These are phyloP conservation scores for Lablab purpureus DNA, from an alignment of 306 rosid genomes.

Conservation along the genomic window DNA sequence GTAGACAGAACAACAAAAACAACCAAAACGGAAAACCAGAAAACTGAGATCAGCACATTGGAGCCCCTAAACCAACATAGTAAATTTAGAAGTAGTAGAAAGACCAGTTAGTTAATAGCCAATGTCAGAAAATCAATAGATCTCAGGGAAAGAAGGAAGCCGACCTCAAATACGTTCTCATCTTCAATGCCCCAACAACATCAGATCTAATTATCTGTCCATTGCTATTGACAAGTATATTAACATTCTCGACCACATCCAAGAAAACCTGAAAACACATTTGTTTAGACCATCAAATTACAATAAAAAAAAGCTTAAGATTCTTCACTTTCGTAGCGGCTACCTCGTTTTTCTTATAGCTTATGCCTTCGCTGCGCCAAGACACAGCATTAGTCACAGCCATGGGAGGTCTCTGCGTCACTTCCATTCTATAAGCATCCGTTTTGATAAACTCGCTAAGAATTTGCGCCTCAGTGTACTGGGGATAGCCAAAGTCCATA, in stretches of 20 bases:
- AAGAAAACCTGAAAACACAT: constrained; percentile 74
- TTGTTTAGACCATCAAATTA: constrained; percentile 34
- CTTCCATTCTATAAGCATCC: constrained; percentile 97
- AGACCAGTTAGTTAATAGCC: constrained; percentile 29
- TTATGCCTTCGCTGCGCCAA: constrained; percentile 97
- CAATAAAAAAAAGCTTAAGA: neutral
- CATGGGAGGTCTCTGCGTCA: constrained; percentile 98
- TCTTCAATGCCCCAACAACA: constrained; percentile 93
- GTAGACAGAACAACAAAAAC: constrained; percentile 5
- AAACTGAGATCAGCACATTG: neutral
- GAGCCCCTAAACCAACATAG: neutral
- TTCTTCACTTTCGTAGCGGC: constrained; percentile 15
- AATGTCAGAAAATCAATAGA: constrained; percentile 35
- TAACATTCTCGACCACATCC: constrained; percentile 99
- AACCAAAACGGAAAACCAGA: constrained; percentile 11
- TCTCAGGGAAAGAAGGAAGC: constrained; percentile 31
- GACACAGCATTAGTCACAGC: constrained; percentile 98
- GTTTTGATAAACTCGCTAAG: constrained; percentile 96
- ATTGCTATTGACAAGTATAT: constrained; percentile 97
- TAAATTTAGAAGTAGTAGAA: constrained; percentile 18
- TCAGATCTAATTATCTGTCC: constrained; percentile 97
- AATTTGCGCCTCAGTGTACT: constrained; percentile 93
- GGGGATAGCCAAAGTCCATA: constrained; percentile 99
- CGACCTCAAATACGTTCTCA: constrained; percentile 96
- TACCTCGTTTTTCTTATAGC: constrained; percentile 95